A percentile compares a stretch with the other conserved stretches of the same genome.
These are phyloP conservation scores for Maudiozyma saulgeensis DNA, from an alignment of 805 yeast genomes.

Conservation along the genomic window DNA sequence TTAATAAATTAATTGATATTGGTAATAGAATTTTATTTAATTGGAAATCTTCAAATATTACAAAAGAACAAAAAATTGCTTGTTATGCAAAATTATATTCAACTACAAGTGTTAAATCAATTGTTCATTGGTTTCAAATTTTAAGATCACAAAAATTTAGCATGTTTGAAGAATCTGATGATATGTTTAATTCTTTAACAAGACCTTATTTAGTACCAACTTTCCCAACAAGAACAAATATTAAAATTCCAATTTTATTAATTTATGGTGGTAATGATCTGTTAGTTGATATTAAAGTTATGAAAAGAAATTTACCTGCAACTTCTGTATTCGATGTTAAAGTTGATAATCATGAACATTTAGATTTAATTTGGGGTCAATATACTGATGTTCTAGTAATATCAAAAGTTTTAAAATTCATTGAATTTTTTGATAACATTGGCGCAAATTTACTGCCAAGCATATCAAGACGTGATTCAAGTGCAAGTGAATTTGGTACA, in stretches of 20 bases:
- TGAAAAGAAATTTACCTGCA: slow-evolving; percentile 58
- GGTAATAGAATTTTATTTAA: slow-evolving; percentile 61
- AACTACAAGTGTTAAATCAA: slow-evolving; percentile 81
- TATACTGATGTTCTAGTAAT: slow-evolving; percentile 45
- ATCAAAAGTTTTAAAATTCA: slow-evolving; percentile 32
- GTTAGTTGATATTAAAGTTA: slow-evolving; percentile 73
- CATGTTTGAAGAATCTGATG: slow-evolving; percentile 67
- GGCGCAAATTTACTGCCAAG: background rate
- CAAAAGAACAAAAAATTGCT: slow-evolving; percentile 62
- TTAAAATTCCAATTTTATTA: slow-evolving; percentile 62
- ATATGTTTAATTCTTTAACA: slow-evolving; percentile 30
- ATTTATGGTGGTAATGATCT: slow-evolving; percentile 77
- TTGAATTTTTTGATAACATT: slow-evolving; percentile 23
- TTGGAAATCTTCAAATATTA: slow-evolving; percentile 71
- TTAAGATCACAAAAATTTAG: slow-evolving; percentile 69
- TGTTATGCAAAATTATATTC: slow-evolving; percentile 83
- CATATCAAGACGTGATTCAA: slow-evolving; percentile 2
- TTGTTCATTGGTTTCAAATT: slow-evolving; percentile 95
- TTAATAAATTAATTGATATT: slow-evolving; percentile 49
- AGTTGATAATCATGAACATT: slow-evolving; percentile 69
- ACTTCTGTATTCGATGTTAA: slow-evolving; percentile 42
- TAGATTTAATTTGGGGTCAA: slow-evolving; percentile 84
- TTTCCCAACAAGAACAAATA: slow-evolving; percentile 54
- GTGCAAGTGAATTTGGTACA: background rate
- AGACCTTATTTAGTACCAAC: slow-evolving; percentile 29